Percentiles rank a stretch among this genome's conserved stretches.
Conservation (phyloP, 208 protist species). For the Trypanosoma congolense region DNA sequence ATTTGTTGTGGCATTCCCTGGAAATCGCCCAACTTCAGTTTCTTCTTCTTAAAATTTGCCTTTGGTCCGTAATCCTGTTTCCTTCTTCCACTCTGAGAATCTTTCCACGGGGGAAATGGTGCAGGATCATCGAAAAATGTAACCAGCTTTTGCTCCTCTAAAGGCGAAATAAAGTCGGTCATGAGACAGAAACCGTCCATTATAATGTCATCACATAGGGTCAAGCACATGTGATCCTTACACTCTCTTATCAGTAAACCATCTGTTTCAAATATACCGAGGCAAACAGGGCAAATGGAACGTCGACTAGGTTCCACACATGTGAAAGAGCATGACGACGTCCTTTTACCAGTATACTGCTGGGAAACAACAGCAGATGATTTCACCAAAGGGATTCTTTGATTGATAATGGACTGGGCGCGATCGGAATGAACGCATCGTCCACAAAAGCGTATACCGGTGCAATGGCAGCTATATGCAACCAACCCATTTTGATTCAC, state of each 20-base stretch:
- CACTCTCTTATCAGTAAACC: constrained; percentile 28
- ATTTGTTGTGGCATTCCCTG: constrained; percentile 53
- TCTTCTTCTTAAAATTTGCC: constrained; percentile 86
- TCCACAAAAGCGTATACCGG: constrained; percentile 70
- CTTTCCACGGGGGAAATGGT: constrained; percentile 62
- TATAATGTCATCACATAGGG: constrained; percentile 1
- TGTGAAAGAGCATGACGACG: constrained; percentile 73
- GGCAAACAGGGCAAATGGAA: constrained; percentile 47
- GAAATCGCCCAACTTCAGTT: constrained; percentile 50
- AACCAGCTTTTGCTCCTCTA: constrained; percentile 46
- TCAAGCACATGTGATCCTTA: constrained; percentile 30
- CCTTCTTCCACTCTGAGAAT: constrained; percentile 80
- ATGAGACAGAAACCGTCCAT: constrained; percentile 48
- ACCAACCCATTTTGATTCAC: neutral
- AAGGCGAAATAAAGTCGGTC: constrained; percentile 33
- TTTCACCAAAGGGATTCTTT: constrained; percentile 23
- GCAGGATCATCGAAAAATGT: constrained; percentile 55
- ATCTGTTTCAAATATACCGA: constrained; percentile 25
- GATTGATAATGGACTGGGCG: constrained; percentile 42
- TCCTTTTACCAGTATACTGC: constrained; percentile 40
- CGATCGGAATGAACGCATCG: constrained; percentile 44
- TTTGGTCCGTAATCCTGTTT: constrained; percentile 84
- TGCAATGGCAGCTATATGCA: constrained; percentile 41
- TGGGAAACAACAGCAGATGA: constrained; percentile 42
- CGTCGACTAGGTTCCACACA: constrained; percentile 30